Conservation (phyloP, 2,329 filamentous ascomycete genomes). For the Calonectria henricotiae region DNA sequence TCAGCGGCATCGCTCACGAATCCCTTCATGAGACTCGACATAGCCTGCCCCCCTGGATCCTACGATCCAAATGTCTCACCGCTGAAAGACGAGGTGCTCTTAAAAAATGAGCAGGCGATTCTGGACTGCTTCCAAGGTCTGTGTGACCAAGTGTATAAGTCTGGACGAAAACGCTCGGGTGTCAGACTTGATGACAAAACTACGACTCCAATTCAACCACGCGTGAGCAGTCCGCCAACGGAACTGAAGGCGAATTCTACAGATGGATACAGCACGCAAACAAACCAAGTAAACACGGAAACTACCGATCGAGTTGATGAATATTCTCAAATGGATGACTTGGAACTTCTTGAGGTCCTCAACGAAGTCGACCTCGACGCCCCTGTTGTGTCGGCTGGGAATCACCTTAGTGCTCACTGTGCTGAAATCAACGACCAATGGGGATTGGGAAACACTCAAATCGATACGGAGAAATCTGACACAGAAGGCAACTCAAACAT, state of each 20-base stretch:
- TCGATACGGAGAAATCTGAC: conserved; percentile 4
- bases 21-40: conserved; percentile 76
- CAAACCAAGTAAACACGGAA: neutral
- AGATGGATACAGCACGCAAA: neutral
- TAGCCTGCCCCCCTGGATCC: conserved; percentile 73
- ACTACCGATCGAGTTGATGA: neutral
- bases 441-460: neutral
- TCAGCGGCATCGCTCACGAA: conserved; percentile 60
- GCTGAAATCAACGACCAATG: neutral
- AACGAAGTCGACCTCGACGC: conserved; percentile 31
- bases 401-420: too few relatives aligned
- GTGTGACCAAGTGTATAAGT: conserved; percentile 61
- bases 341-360: conserved; percentile 38
- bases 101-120: conserved; percentile 69
- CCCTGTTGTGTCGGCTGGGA: conserved; percentile 4
- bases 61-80: conserved; percentile 84
- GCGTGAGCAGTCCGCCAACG: neutral
- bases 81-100: conserved; percentile 81
- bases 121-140: conserved; percentile 65
- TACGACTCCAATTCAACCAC: conserved; percentile 15
- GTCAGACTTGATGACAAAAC: neutral
- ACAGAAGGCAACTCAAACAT: conserved; percentile 16
- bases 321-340: conserved; percentile 23
- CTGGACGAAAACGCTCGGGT: conserved; percentile 1
- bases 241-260: neutral